Base-by-base conservation (phyloP, 306 rosid genomes). In the Acacia melanoxylon region DNA sequence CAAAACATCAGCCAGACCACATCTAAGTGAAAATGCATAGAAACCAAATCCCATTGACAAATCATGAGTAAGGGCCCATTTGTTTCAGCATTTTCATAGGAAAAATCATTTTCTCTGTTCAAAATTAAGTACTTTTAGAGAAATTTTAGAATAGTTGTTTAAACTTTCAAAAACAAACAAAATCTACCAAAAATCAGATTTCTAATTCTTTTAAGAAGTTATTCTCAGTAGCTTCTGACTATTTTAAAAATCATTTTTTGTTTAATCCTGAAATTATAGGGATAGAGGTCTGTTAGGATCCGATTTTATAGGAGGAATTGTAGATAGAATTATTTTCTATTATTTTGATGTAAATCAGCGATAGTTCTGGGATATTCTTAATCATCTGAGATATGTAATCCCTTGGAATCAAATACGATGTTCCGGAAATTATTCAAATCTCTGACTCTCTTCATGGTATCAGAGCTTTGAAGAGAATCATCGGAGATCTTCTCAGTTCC, bases 1-100 rank as follows among this genome's bases (percentile, higher is more conserved):
- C 72, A 66, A 22, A 78, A 70, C 51, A 22, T 81, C 56, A 83
- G 2, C 44, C 76, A 54, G 66, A 35, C 11, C 15, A 80, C 24
- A 35, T 14, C 69, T 45, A 81, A 70, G 66, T 12, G 13, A 52
- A 66, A 59, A 46, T 46, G 17, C 42, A 41, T 35, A 42, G 20
- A 69, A 75, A 54, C 40, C 33, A 61, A 69, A 80, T 29, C n/a
- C 10, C 42, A 31, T 15, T 29, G 69, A 6, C 69, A 63, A 58
- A 58, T 58, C 65, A 58, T n/a, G 65, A 22, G 10, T 22, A 58
- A 10, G 65, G 65, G 29, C 29, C 29, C 14, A 58, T 58, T 20
- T 10, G 65, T 4, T 58, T 58, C 63, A 20, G 14, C 29, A 2
- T 58, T 17, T n/a, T 10, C 9, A 58, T 58, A 29, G 31, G 1